These are phyloP conservation scores for Colletotrichum falcatum DNA, from an alignment of 2,329 filamentous ascomycete species.

Conservation along the genomic window DNA sequence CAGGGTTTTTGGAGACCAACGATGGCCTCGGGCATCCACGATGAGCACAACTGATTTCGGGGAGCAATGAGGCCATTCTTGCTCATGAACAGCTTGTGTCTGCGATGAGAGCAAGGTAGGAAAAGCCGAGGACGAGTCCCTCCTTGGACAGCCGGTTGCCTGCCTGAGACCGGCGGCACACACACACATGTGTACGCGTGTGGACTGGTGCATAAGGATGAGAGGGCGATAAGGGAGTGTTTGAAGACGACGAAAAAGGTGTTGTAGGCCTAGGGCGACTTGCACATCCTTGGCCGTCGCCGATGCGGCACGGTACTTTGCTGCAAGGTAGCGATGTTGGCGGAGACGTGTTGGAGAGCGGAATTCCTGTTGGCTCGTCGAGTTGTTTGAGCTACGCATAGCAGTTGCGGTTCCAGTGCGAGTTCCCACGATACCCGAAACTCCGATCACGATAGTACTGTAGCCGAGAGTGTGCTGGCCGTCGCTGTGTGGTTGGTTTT, in stretches of 20 bases:
- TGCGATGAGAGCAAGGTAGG: not conserved
- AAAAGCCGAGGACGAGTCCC: not conserved
- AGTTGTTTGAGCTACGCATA: constrained; percentile 34
- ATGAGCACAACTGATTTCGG: constrained; percentile 1
- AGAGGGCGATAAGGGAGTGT: constrained; percentile 14
- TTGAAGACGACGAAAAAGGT: not conserved
- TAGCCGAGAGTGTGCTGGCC: not conserved
- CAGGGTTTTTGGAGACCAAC: constrained; percentile 16
- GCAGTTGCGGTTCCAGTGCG: constrained; percentile 14
- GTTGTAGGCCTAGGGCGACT: constrained; percentile 29
- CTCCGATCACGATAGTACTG: constrained; percentile 30
- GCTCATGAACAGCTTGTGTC: constrained; percentile 20
- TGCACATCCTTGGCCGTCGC: constrained; percentile 26
- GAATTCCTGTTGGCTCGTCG: constrained; percentile 27
- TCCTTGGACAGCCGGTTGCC: constrained; percentile 5
- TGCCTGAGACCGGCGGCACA: constrained; percentile 15
- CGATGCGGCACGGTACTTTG: constrained; percentile 29
- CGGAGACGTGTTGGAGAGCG: constrained; percentile 15
- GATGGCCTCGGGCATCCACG: constrained; percentile 12
- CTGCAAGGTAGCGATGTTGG: constrained; percentile 15
- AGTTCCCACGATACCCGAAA: constrained; percentile 24
- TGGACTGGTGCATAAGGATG: not conserved
- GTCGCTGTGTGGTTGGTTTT: constrained; percentile 7
- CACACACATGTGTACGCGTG: constrained; percentile 12
- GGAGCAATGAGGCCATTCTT: not conserved